These are phyloP conservation scores for Hirschfeldia incana DNA, from an alignment of 345 rosid genomes.

Conservation along the genomic window DNA sequence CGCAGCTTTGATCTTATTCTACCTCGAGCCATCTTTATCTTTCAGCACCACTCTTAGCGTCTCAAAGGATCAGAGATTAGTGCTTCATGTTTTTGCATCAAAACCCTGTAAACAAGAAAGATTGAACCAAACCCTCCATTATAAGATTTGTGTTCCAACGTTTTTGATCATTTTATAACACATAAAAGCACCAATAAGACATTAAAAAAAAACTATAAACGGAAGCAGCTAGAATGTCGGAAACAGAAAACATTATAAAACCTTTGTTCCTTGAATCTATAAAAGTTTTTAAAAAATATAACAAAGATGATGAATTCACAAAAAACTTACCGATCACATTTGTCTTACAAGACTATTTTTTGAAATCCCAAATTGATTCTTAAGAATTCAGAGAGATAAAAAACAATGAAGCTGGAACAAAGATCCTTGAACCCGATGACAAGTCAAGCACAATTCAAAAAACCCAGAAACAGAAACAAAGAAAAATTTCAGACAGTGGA, in stretches of 20 bases:
- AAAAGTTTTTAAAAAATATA: too few relatives aligned
- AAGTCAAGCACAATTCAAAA: conserved; percentile 34
- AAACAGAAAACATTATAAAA: too few relatives aligned
- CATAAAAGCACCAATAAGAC: too few relatives aligned
- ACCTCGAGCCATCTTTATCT: conserved; percentile 62
- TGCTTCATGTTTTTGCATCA: neutral
- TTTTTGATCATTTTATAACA: conserved; percentile 4
- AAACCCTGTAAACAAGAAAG: conserved; percentile 14
- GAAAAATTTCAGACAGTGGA: conserved; percentile 24
- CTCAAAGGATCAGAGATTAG: neutral
- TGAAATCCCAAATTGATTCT: neutral
- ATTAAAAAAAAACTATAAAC: too few relatives aligned
- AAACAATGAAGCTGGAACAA: conserved; percentile 8
- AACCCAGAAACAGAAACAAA: conserved; percentile 8
- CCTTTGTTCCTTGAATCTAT: too few relatives aligned
- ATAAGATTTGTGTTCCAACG: neutral
- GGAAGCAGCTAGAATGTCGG: too few relatives aligned
- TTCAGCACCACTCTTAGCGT: too few relatives aligned
- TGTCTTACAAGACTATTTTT: too few relatives aligned
- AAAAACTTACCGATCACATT: too few relatives aligned
- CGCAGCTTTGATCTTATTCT: conserved; percentile 77
- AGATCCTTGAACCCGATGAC: conserved; percentile 25
- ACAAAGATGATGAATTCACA: too few relatives aligned
- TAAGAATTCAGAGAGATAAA: conserved; percentile 19
- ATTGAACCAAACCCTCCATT: conserved; percentile 15